Evolutionary conservation across 192 early-diverging fungal species (phyloP), one percentile per base, ranked within the genome.

Genomic region (Podila horticola): DNA sequence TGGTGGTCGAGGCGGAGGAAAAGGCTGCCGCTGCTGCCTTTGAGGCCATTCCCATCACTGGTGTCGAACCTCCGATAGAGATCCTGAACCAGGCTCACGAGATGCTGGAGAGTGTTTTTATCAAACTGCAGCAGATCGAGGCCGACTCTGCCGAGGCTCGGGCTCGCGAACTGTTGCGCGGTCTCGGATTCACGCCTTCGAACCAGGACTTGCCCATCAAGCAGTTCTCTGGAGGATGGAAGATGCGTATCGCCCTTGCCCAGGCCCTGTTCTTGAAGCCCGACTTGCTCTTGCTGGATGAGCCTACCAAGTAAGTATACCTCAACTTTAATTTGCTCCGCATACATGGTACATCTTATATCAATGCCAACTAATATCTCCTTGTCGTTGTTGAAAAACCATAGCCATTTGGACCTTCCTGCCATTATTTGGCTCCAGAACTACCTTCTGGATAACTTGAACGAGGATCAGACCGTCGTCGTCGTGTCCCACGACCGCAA

Each of bases 351-450:
- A 24, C n/a, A 24, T n/a, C 19, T 9, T 17, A 10, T 26, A 29
- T 13, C 34, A 29, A 12, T 50, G 17, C 62, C 22, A 22, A 61
- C 28, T 13, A 45, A 15, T 66, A 20, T 38, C 48, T 31, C 20
- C 17, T 61, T 33, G n/a, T n/a, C 45, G 66, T 3, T 55, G 0
- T 28, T 8, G 12, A 41, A 41, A 41, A 41, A 12, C 4, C 41
- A 30, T 74, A 89, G 88, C 92, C 65, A 95, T 76, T 86, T 98
- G 74, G 97, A 98, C 73, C 81, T 98, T 41, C 92, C 92, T 5
- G 93, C 95, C n/a, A 95, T 95, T 45, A 81, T 95, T n/a, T 98
- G 96, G 96, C 88, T 98, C 8, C 93, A 95, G 65, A 84, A 88
- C 29, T 97, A 98, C 58, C 82, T 93, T 8, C 83, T 94, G 17